Percentiles rank a stretch among this genome's conserved stretches.
Evolutionary conservation across 2,329 filamentous ascomycete genomes (phyloP).

Genomic region (Colletotrichum kahawae): DNA sequence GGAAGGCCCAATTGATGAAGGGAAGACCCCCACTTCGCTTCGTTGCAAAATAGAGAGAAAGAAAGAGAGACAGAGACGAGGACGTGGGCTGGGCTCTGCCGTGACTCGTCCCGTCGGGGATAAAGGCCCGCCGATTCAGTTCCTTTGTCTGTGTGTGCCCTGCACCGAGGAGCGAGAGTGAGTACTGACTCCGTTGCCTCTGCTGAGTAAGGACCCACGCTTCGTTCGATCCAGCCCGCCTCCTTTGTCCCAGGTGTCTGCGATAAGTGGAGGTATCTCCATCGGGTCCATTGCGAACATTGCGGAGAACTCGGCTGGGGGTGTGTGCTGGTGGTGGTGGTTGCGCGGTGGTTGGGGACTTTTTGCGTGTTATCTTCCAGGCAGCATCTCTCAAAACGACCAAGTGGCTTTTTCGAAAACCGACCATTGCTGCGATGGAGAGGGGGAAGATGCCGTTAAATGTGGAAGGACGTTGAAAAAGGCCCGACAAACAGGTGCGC

Average conservation of each 20-base stretch:
- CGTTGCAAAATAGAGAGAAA: not conserved
- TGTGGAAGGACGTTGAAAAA: not conserved
- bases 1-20: not conserved
- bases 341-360: not conserved
- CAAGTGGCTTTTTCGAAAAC: not conserved
- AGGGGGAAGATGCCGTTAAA: not conserved
- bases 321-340: not conserved
- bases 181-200: not conserved
- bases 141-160: not conserved
- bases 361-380: not conserved
- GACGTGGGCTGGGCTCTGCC: not conserved
- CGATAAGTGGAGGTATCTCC: not conserved
- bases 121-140: not conserved
- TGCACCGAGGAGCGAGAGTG: not conserved
- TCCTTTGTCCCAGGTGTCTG: constrained; percentile 5
- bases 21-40: not conserved
- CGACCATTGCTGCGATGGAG: not conserved
- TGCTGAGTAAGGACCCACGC: constrained; percentile 9
- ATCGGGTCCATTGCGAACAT: not conserved
- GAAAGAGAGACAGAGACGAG: not conserved
- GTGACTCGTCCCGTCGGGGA: not conserved
- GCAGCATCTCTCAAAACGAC: not conserved
- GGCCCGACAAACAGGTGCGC: not conserved
- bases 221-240: not conserved
- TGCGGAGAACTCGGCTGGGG: not conserved